Percentiles rank a stretch among this genome's conserved stretches.
phyloP scores from a whole-genome alignment of 805 yeast species.

The Ogataea parapolymorpha region DNA sequence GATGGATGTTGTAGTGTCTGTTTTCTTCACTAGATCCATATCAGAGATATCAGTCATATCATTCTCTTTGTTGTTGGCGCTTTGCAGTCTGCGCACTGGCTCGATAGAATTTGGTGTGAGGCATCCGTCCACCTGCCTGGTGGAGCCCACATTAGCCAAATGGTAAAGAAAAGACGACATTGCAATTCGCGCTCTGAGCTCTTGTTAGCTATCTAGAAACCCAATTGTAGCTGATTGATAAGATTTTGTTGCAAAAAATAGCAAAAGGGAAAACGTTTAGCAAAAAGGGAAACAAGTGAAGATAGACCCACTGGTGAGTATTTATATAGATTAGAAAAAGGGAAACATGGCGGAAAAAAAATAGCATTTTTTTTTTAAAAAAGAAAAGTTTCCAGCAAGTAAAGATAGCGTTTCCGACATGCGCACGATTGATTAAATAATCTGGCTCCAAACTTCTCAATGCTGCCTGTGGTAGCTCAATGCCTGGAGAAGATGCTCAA shows the following conservation, averaged over 20 bases:
- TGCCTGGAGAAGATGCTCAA: background rate
- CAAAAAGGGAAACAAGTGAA: slow-evolving; percentile 9
- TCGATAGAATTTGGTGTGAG: slow-evolving; percentile 23
- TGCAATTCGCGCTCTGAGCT: slow-evolving; percentile 7
- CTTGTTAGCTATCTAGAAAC: background rate
- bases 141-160: slow-evolving; percentile 10
- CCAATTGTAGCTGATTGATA: background rate
- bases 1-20: slow-evolving; percentile 5
- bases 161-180: slow-evolving; percentile 19
- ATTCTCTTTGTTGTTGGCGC: slow-evolving; percentile 9
- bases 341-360: slow-evolving; percentile 12
- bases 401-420: slow-evolving; percentile 3
- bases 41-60: background rate
- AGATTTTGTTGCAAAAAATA: slow-evolving; percentile 4
- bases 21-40: slow-evolving; percentile 5
- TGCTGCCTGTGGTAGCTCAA: background rate
- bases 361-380: slow-evolving; percentile 7
- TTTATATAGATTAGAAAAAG: slow-evolving; percentile 6
- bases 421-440: no score
- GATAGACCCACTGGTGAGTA: slow-evolving; percentile 2
- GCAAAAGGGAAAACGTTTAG: slow-evolving; percentile 4
- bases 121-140: slow-evolving; percentile 27
- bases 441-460: no score
- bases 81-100: slow-evolving; percentile 6
- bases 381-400: slow-evolving; percentile 11